These are phyloP conservation scores for Talaromyces sp. DNA, from an alignment of 2,329 filamentous ascomycete genomes.

Conservation along the genomic window DNA sequence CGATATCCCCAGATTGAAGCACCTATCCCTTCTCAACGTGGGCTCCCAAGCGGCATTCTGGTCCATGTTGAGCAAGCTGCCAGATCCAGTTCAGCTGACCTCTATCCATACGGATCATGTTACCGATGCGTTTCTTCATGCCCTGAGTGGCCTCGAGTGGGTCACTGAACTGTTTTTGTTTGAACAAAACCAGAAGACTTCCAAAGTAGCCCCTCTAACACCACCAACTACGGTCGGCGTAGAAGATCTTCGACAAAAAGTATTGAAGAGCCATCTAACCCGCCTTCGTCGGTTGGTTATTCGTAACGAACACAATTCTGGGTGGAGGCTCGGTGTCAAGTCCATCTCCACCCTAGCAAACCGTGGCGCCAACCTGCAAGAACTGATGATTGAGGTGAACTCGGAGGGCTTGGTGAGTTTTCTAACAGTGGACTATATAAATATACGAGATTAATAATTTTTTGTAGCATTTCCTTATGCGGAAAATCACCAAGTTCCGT, in stretches of 20 bases:
- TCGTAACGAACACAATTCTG: slow-evolving; percentile 50
- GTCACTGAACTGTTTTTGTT: slow-evolving; percentile 58
- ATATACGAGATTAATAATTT: not conserved
- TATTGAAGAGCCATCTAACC: slow-evolving; percentile 55
- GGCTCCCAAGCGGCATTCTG: slow-evolving; percentile 59
- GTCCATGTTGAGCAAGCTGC: slow-evolving; percentile 53
- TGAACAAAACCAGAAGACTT: slow-evolving; percentile 48
- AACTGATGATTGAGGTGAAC: slow-evolving; percentile 18
- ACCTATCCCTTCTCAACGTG: slow-evolving; percentile 60
- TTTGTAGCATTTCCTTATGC: slow-evolving; percentile 19
- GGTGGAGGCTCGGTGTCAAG: slow-evolving; percentile 47
- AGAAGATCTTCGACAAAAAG: slow-evolving; percentile 54
- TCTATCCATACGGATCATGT: slow-evolving; percentile 63
- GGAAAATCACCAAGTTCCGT: slow-evolving; percentile 15
- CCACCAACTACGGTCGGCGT: slow-evolving; percentile 49
- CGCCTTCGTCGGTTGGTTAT: slow-evolving; percentile 57
- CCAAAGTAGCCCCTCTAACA: slow-evolving; percentile 51
- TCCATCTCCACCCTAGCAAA: slow-evolving; percentile 14
- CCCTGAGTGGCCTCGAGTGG: slow-evolving; percentile 51
- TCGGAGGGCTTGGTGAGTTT: slow-evolving; percentile 20
- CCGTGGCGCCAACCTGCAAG: slow-evolving; percentile 15
- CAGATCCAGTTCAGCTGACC: slow-evolving; percentile 52
- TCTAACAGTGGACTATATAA: not conserved
- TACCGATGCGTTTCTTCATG: slow-evolving; percentile 37
- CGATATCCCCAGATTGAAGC: slow-evolving; percentile 54